Evolutionary conservation across 441 rosid genomes (phyloP).

Genomic region (Bruguiera hainesii): DNA sequence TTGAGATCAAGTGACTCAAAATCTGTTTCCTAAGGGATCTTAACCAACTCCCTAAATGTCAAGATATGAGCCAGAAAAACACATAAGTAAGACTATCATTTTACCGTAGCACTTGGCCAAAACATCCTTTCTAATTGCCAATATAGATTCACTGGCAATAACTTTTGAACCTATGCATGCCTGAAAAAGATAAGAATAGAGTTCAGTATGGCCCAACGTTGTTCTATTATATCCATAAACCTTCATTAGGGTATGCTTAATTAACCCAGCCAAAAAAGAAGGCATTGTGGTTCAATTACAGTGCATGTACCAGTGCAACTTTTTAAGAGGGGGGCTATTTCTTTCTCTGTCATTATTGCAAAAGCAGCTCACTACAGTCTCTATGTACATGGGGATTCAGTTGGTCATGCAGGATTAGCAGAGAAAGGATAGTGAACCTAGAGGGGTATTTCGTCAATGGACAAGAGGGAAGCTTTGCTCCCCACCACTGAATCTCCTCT

Average conservation of each 20-base stretch:
- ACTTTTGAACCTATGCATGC: conserved; percentile 98
- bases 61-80: not conserved
- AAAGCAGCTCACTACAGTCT: too few species aligned
- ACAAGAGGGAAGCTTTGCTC: too few species aligned
- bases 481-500: too few species aligned
- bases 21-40: not conserved
- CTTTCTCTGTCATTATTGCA: too few species aligned
- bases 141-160: conserved; percentile 85
- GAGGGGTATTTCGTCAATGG: too few species aligned
- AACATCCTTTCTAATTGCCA: conserved; percentile 97
- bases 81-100: not conserved
- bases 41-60: not conserved
- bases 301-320: too few species aligned
- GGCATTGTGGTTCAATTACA: not conserved
- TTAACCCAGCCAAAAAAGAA: not conserved
- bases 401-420: too few species aligned
- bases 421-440: too few species aligned
- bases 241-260: not conserved
- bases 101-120: conserved; percentile 97
- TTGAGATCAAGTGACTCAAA: too few species aligned
- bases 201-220: not conserved
- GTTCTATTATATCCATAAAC: not conserved
- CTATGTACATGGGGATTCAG: too few species aligned
- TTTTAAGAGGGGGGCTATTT: too few species aligned
- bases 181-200: conserved; percentile 33